Conservation (phyloP, 495 filamentous ascomycete genomes). For the Neurospora sp. region DNA sequence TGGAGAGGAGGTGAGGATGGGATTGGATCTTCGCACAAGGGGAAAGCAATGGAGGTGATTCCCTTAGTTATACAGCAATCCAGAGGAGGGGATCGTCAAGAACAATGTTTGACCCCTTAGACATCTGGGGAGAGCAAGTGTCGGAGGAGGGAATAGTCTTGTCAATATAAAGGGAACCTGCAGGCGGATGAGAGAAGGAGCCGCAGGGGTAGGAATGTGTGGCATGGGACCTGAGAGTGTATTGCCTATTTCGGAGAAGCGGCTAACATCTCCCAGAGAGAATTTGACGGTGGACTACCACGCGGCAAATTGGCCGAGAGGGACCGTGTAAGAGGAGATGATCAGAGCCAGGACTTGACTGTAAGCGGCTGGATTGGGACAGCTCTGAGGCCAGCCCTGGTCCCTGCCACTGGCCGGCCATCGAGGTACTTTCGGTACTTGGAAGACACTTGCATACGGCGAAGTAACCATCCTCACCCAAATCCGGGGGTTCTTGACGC, state of each 20-base stretch:
- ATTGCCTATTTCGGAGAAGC: not conserved
- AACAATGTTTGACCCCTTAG: slow-evolving; percentile 4
- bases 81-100: slow-evolving; percentile 6
- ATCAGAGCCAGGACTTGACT: not conserved
- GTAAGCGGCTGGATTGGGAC: not conserved
- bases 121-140: slow-evolving; percentile 9
- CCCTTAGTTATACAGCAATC: slow-evolving; percentile 14
- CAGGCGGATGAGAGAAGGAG: slow-evolving; percentile 3
- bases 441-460: not conserved
- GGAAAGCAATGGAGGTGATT: slow-evolving; percentile 11
- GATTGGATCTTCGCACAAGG: slow-evolving; percentile 7
- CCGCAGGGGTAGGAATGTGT: slow-evolving; percentile 11
- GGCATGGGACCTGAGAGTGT: slow-evolving; percentile 4
- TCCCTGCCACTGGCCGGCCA: not conserved
- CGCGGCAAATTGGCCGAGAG: not conserved
- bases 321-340: not conserved
- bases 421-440: not conserved
- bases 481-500: not conserved
- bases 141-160: slow-evolving; percentile 12
- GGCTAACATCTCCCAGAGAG: not conserved
- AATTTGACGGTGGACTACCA: not conserved
- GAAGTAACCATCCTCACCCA: not conserved
- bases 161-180: slow-evolving; percentile 16
- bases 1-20: not conserved
- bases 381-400: not conserved